Conservation (phyloP, 169 alveolate species). For the Plasmodium coatneyi region DNA sequence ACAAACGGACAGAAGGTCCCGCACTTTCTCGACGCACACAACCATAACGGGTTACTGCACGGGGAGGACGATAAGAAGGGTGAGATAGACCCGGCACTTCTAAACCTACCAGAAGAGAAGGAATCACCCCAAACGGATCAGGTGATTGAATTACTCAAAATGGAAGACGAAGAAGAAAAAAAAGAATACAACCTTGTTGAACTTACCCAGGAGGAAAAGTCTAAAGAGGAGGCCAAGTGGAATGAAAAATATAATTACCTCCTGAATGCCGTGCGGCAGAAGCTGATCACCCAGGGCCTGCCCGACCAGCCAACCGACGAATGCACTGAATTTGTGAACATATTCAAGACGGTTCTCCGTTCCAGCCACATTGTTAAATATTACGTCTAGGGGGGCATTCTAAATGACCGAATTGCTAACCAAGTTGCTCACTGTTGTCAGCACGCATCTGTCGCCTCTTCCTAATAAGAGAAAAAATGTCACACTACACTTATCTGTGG, state of each 20-base stretch:
- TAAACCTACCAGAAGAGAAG: background rate
- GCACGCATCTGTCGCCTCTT: background rate
- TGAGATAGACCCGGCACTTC: background rate
- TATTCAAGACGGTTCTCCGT: slow-evolving; percentile 21
- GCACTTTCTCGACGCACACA: slow-evolving; percentile 13
- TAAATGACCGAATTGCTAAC: background rate
- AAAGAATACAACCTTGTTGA: slow-evolving; percentile 45
- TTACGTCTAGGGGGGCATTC: background rate
- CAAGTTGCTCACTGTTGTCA: background rate
- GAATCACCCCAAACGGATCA: background rate
- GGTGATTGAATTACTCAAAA: background rate
- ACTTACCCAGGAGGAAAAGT: slow-evolving; percentile 33
- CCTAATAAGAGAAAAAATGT: background rate
- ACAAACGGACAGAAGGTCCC: slow-evolving; percentile 8
- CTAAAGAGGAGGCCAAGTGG: slow-evolving; percentile 44
- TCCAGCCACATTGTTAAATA: slow-evolving; percentile 23
- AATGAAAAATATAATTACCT: slow-evolving; percentile 7
- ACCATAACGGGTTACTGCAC: slow-evolving; percentile 25
- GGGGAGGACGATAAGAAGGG: background rate
- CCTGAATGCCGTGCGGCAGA: slow-evolving; percentile 5
- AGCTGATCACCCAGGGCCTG: background rate
- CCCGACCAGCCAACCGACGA: background rate
- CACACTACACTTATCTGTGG: background rate
- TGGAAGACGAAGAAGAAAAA: slow-evolving; percentile 46
- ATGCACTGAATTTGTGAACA: slow-evolving; percentile 39